Base-by-base conservation (phyloP, 106 monocot genomes). In the Triglochin maritima region DNA sequence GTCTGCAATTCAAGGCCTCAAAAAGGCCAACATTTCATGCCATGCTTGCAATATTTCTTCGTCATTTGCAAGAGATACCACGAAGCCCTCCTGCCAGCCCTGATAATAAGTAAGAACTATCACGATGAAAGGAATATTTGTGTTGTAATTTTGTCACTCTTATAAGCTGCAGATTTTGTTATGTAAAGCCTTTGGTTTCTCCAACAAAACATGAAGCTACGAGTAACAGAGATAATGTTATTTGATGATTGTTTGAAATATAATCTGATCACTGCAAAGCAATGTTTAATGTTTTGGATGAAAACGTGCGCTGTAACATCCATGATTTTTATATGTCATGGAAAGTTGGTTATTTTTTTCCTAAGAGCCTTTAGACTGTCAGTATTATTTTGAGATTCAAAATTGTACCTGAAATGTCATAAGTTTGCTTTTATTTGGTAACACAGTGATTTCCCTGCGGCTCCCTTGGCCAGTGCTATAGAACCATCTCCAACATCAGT, bases 41-140 rank as follows among this genome's bases (percentile, higher is more conserved):
- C 60, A 98, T 98, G 98, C 81, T 98, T 9, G 75, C 81, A 53
- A 98, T 79, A 73, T 98, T 98, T 76, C 88, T 98, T 75, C 86
- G 76, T 5, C 84, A 98, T 81, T 72, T 98, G 56, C 98, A 88
- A 73, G 88, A 84, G 69, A 77, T 98, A 77, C 98, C 98, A 15
- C 72, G 84, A 51, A 98, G 88, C 46, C 88, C 88, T 49, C 92
- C 98, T 84, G 86, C 88, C 15, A 98, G 98, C 65, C 98, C 92
- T 65, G 98, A 92, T 46, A 29, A 29, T 29, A 92, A 86, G 96
- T 98, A 91, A 76, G 64, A 10, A 53, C 4, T 51, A 52, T 52
- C 9, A 52, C 52, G 9, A 52, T 8, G 7, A 4, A 17, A 47
- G 4, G 16, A 42, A 6, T 64, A 49, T 58, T n/a, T 62, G 44